A percentile compares a stretch with the other conserved stretches of the same genome.
These are phyloP conservation scores for Murraya koenigii DNA, from an alignment of 345 rosid genomes.

Conservation along the genomic window DNA sequence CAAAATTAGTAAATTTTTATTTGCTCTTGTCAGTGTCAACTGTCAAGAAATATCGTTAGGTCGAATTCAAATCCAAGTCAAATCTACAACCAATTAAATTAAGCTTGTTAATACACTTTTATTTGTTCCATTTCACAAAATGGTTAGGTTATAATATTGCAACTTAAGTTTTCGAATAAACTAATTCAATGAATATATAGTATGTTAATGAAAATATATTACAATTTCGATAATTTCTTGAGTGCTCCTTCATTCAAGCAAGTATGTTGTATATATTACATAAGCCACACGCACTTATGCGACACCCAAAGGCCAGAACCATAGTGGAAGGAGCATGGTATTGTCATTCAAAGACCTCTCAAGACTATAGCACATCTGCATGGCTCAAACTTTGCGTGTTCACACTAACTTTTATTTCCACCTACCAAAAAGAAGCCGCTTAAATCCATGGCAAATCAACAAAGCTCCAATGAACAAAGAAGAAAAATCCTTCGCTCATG, in stretches of 20 bases:
- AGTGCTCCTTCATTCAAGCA: neutral
- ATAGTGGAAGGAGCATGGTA: neutral
- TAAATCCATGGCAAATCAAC: neutral
- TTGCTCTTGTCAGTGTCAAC: no score
- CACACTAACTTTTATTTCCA: constrained; percentile 14
- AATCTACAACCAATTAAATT: neutral
- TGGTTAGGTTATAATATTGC: no score
- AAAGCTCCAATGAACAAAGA: neutral
- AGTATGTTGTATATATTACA: neutral
- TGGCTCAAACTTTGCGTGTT: constrained; percentile 2
- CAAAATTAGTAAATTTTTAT: no score
- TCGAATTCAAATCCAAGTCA: neutral
- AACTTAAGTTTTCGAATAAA: no score
- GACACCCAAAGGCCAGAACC: neutral
- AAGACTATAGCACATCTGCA: neutral
- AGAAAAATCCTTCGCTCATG: neutral
- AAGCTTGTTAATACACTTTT: no score
- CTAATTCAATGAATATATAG: no score
- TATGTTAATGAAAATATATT: no score
- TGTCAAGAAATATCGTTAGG: neutral
- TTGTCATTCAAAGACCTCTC: neutral
- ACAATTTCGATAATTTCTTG: no score
- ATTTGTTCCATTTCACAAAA: no score
- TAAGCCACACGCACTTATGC: constrained; percentile 6
- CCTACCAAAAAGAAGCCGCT: neutral